phyloP scores from a whole-genome alignment of 2,329 filamentous ascomycete species.

The Apiospora hydei region DNA sequence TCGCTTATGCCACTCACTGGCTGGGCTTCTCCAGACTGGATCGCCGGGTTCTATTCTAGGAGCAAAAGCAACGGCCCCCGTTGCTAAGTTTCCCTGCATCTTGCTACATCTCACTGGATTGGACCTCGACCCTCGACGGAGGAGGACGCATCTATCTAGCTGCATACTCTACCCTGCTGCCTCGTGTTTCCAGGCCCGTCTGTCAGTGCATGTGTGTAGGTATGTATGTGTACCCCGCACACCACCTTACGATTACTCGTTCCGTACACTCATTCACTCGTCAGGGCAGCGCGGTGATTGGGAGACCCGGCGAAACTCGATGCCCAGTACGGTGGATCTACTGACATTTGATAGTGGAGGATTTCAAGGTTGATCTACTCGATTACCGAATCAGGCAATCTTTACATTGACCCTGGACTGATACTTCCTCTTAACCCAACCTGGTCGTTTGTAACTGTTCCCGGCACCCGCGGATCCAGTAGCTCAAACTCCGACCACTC shows the following conservation, averaged over 20 bases:
- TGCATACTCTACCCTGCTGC: background rate
- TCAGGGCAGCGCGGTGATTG: background rate
- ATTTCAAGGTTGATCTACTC: background rate
- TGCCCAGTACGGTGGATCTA: background rate
- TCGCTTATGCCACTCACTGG: background rate
- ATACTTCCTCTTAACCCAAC: background rate
- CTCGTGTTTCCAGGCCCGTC: background rate
- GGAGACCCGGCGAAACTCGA: background rate
- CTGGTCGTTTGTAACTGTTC: background rate
- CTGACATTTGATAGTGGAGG: background rate
- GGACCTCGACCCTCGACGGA: background rate
- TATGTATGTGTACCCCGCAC: constrained; percentile 15
- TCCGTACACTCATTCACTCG: background rate
- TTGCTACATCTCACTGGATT: background rate
- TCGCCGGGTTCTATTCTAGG: constrained; percentile 5
- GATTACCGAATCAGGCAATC: background rate
- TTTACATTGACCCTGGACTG: background rate
- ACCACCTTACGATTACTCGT: background rate
- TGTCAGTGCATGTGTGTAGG: too few species aligned
- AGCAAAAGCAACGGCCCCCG: background rate
- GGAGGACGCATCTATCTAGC: too few species aligned
- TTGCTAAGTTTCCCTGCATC: background rate
- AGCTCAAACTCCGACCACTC: background rate
- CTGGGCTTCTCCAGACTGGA: background rate
- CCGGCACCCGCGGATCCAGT: background rate